These are phyloP conservation scores for Tieghemostelium lacteum DNA, from an alignment of 78 protist genomes.

Conservation along the genomic window DNA sequence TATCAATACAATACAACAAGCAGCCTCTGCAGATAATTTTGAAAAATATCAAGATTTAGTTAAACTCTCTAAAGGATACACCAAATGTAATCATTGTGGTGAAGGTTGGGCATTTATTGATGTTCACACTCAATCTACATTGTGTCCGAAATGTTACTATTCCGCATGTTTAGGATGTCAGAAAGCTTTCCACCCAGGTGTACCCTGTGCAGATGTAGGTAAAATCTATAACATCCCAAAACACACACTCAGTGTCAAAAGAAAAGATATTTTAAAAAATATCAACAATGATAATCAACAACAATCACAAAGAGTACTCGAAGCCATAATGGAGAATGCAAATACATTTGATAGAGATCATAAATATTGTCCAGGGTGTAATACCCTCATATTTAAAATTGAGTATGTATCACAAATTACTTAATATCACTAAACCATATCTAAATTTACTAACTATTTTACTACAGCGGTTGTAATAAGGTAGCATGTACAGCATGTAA, in stretches of 20 bases:
- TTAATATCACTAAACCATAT: too few relatives aligned
- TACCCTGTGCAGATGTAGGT: not conserved
- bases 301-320: too few relatives aligned
- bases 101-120: constrained; percentile 24
- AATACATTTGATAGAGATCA: not conserved
- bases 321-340: too few relatives aligned
- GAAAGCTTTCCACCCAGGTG: constrained; percentile 32
- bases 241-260: too few relatives aligned
- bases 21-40: not conserved
- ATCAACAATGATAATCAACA: not conserved
- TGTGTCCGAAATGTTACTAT: constrained; percentile 15
- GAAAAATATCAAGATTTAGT: not conserved
- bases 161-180: constrained; percentile 14
- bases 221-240: too few relatives aligned
- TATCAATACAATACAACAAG: not conserved
- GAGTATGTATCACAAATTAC: not conserved
- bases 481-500: not conserved
- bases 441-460: not conserved
- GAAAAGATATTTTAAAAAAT: not conserved
- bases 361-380: not conserved
- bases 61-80: not conserved
- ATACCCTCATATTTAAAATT: not conserved
- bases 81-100: not conserved
- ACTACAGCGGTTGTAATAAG: constrained; percentile 37
- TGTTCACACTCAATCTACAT: constrained; percentile 4